A percentile compares a stretch with the other conserved stretches of the same genome.
phyloP scores from a whole-genome alignment of 805 yeast genomes.

The Debaryomyces tyrocola region DNA sequence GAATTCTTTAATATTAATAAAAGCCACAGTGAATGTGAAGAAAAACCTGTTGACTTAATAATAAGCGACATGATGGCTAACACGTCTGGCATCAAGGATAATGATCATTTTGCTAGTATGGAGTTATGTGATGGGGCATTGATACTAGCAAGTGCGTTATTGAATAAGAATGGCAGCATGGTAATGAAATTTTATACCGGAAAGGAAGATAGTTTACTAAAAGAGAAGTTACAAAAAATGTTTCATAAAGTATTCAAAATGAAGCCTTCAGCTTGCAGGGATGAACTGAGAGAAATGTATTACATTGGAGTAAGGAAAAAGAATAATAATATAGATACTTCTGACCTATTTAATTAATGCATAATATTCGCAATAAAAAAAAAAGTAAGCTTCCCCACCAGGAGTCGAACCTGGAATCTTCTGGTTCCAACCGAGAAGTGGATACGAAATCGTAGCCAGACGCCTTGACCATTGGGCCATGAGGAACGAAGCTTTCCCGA shows the following conservation, averaged over 20 bases:
- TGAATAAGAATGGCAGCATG: slow-evolving; percentile 68
- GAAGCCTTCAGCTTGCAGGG: slow-evolving; percentile 81
- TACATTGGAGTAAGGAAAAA: slow-evolving; percentile 64
- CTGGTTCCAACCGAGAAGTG: slow-evolving; percentile 44
- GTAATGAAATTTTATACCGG: slow-evolving; percentile 89
- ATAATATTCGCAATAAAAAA: slow-evolving; percentile 3
- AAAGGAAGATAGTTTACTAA: slow-evolving; percentile 67
- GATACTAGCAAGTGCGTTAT: slow-evolving; percentile 66
- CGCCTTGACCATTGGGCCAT: slow-evolving; percentile 56
- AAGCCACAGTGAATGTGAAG: slow-evolving; percentile 11
- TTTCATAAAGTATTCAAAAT: slow-evolving; percentile 65
- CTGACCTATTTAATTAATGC: neutral
- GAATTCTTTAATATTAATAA: slow-evolving; percentile 44
- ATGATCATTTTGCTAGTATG: slow-evolving; percentile 85
- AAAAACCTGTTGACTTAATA: slow-evolving; percentile 34
- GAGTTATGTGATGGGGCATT: slow-evolving; percentile 91
- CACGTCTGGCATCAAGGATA: slow-evolving; percentile 77
- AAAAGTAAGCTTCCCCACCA: slow-evolving; percentile 53
- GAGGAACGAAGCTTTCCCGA: slow-evolving; percentile 44
- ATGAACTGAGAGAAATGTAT: slow-evolving; percentile 80
- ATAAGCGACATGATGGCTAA: slow-evolving; percentile 91
- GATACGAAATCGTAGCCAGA: slow-evolving; percentile 47
- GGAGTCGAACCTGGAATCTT: slow-evolving; percentile 59
- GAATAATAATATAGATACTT: slow-evolving; percentile 10
- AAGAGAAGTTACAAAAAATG: slow-evolving; percentile 52